Evolutionary conservation across 257 asterid genomes (phyloP), one percentile per base, ranked within the genome.

Genomic region (Verbena officinalis): DNA sequence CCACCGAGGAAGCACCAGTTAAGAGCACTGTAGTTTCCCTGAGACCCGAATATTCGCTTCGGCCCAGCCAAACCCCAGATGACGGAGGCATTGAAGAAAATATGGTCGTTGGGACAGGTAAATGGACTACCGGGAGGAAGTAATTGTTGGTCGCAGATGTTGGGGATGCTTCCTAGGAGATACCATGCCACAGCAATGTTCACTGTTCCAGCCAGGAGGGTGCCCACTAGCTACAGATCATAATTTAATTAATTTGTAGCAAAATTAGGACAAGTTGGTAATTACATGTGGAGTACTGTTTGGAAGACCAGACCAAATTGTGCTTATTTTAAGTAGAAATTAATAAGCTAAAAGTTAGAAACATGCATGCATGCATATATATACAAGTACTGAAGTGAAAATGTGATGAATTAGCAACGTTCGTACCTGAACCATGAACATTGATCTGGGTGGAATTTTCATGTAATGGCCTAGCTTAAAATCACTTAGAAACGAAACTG

Each of bases 31-130:
- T 90, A 90, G 21, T 80, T 79, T 20, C 87, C 95, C 0, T 39
- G 75, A 1, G 68, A 4, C 3, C 95, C 94, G 12, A 90, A 88
- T 21, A 88, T 81, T 16, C 91, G 63, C 33, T n/a, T 51, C 0
- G 97, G 97, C 36, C 97, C 92, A 0, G 84, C 74, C 21, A 90
- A 63, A 3, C 97, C 97, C 97, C 97, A 90, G 4, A 87, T 80
- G 12, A 88, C 92, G 0, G 97, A 88, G 17, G 96, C 97, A 38
- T 80, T 84, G 56, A 36, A 88, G 84, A 90, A 90, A 0, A 81
- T 83, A 4, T 73, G 64, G 64, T 84, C 90, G 12, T 52, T 5
- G 0, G 86, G 87, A 31, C 97, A 90, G 1, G 95, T 86, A 93
- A 96, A 90, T 0, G 90, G 93, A 59, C 95, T 88, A 15, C 71